Conservation (phyloP, 805 yeast species). For the Candida morakotiae region DNA sequence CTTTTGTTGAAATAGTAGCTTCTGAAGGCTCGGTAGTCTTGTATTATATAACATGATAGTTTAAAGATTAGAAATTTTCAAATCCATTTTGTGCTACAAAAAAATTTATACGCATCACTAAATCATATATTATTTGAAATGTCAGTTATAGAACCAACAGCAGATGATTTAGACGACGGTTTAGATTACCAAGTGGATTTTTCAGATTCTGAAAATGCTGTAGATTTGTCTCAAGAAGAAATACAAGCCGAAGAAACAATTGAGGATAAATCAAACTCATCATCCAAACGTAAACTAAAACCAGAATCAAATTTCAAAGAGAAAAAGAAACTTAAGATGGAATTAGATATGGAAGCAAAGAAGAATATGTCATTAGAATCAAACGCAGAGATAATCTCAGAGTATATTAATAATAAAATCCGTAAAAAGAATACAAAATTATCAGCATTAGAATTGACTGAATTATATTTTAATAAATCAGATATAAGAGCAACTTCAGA, state of each 20-base stretch:
- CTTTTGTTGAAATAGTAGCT: neutral
- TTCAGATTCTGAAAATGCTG: slow-evolving; percentile 23
- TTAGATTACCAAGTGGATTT: slow-evolving; percentile 54
- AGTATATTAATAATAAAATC: slow-evolving; percentile 59
- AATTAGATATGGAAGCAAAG: slow-evolving; percentile 58
- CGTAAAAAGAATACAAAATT: slow-evolving; percentile 59
- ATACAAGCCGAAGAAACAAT: slow-evolving; percentile 9
- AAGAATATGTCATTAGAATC: slow-evolving; percentile 45
- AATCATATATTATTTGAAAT: neutral
- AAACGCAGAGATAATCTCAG: slow-evolving; percentile 60
- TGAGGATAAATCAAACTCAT: slow-evolving; percentile 12
- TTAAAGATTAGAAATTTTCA: slow-evolving; percentile 2
- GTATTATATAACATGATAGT: neutral
- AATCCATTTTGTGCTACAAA: slow-evolving; percentile 1
- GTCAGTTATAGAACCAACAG: slow-evolving; percentile 15
- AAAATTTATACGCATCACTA: neutral
- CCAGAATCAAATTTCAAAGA: slow-evolving; percentile 46
- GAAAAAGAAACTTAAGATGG: slow-evolving; percentile 66
- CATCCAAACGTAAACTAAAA: slow-evolving; percentile 5
- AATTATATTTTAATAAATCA: slow-evolving; percentile 51
- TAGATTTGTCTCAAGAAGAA: slow-evolving; percentile 21
- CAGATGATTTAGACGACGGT: slow-evolving; percentile 80
- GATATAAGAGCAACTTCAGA: slow-evolving; percentile 62
- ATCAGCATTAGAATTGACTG: slow-evolving; percentile 72
- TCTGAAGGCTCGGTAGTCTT: neutral